A percentile compares a stretch with the other conserved stretches of the same genome.
Evolutionary conservation across 2,329 filamentous ascomycete species (phyloP).

Genomic region (Diaporthe sp.): DNA sequence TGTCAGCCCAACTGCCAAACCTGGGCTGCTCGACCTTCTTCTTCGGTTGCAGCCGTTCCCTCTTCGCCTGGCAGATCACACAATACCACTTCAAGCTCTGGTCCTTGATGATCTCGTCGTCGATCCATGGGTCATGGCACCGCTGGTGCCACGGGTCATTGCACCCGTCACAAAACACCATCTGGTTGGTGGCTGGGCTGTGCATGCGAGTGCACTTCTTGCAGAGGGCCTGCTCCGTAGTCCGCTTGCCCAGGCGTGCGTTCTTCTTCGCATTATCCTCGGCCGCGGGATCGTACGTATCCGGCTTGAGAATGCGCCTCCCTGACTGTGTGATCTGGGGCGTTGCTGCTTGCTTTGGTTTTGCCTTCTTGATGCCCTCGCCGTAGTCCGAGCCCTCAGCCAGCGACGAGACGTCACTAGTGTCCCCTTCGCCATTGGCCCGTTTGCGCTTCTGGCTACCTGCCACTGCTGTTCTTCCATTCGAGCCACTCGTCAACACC

Average conservation of each 20-base stretch:
- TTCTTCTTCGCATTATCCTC: conserved; percentile 58
- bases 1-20: conserved; percentile 52
- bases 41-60: conserved; percentile 46
- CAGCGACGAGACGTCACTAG: conserved; percentile 41
- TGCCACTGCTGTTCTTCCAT: conserved; percentile 20
- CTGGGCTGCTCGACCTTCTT: conserved; percentile 43
- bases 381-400: conserved; percentile 48
- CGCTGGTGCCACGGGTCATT: conserved; percentile 85
- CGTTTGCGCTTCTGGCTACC: conserved; percentile 43
- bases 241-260: conserved; percentile 69
- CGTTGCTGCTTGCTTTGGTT: conserved; percentile 55
- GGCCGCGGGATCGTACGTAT: conserved; percentile 72
- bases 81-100: conserved; percentile 81
- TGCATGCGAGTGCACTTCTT: conserved; percentile 80
- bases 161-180: conserved; percentile 89
- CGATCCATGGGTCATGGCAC: conserved; percentile 83
- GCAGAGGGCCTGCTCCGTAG: conserved; percentile 74
- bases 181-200: conserved; percentile 81
- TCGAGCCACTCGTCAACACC: conserved; percentile 6
- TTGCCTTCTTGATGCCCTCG: conserved; percentile 50
- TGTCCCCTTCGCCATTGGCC: conserved; percentile 41
- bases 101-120: conserved; percentile 76
- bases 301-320: conserved; percentile 77
- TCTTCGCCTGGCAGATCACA: conserved; percentile 68
- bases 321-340: conserved; percentile 82